phyloP scores from a whole-genome alignment of 306 rosid species.

The Vigna unguiculata region DNA sequence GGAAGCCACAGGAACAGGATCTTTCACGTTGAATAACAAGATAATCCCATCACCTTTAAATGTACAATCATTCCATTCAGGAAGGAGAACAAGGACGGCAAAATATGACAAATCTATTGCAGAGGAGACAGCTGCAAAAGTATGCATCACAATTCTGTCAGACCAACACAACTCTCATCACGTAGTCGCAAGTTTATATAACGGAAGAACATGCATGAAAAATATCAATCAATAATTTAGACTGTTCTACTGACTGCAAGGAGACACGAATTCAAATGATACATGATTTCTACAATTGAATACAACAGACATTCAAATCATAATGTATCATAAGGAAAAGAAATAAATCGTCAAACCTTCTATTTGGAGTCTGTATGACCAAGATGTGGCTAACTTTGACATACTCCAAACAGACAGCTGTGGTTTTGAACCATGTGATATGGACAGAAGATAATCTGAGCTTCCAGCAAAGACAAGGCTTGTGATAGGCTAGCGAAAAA shows the following conservation, averaged over 20 bases:
- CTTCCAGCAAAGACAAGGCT: conserved; percentile 79
- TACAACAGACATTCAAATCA: conserved; percentile 12
- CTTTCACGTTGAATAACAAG: conserved; percentile 66
- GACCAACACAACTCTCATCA: conserved; percentile 29
- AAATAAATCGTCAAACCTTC: conserved; percentile 66
- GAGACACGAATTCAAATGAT: conserved; percentile 22
- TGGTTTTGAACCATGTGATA: conserved; percentile 74
- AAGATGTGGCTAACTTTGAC: conserved; percentile 68
- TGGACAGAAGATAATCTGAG: conserved; percentile 75
- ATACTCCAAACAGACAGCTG: conserved; percentile 76
- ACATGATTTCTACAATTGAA: background rate
- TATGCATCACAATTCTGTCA: conserved; percentile 38
- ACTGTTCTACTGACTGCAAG: conserved; percentile 12
- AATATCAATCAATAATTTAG: conserved; percentile 4
- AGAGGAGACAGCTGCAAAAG: conserved; percentile 81
- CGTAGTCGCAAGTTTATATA: conserved; percentile 15
- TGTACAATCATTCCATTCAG: conserved; percentile 57
- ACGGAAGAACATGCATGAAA: conserved; percentile 2
- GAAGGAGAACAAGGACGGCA: conserved; percentile 82
- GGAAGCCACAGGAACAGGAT: conserved; percentile 78
- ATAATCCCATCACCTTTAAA: conserved; percentile 72
- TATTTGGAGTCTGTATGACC: conserved; percentile 87
- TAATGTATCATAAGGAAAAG: conserved; percentile 4
- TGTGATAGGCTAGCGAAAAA: conserved; percentile 66
- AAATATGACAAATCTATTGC: conserved; percentile 64